Percentiles rank a stretch among this genome's conserved stretches.
phyloP scores from a whole-genome alignment of 192 early-diverging fungal species.

The Umbelopsis sp. region DNA sequence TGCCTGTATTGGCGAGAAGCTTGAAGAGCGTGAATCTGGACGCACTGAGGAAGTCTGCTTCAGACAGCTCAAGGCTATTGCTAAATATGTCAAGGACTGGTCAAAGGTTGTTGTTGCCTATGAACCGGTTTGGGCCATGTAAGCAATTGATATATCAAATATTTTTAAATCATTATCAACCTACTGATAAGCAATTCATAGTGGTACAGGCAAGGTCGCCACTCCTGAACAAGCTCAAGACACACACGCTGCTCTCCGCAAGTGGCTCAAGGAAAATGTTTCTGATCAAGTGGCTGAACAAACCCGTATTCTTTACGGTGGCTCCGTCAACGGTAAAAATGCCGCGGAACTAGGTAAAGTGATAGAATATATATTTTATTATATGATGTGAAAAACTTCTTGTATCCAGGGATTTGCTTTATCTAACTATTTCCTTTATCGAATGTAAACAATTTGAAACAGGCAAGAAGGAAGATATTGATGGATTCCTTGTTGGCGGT shows the following conservation, averaged over 20 bases:
- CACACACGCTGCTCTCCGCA: slow-evolving; percentile 63
- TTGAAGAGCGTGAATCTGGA: slow-evolving; percentile 91
- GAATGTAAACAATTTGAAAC: no score
- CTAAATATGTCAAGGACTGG: slow-evolving; percentile 84
- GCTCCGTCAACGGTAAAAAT: slow-evolving; percentile 16
- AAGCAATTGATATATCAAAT: slow-evolving; percentile 6
- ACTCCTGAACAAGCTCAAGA: slow-evolving; percentile 96
- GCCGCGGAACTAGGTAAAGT: background rate
- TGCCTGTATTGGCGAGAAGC: slow-evolving; percentile 94
- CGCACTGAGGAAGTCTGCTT: slow-evolving; percentile 85
- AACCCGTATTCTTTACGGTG: slow-evolving; percentile 77
- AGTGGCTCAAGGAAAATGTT: slow-evolving; percentile 16
- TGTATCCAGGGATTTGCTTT: no score
- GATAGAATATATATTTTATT: no score
- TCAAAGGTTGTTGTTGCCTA: slow-evolving; percentile 95
- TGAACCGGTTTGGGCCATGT: slow-evolving; percentile 99
- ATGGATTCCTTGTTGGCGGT: slow-evolving; percentile 99
- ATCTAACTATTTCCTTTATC: no score
- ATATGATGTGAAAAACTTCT: no score
- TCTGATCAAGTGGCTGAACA: slow-evolving; percentile 68
- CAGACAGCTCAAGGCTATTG: slow-evolving; percentile 88
- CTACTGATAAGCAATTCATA: slow-evolving; percentile 5
- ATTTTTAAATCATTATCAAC: background rate
- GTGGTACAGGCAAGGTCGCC: slow-evolving; percentile 97
- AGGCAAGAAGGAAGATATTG: slow-evolving; percentile 83